These are phyloP conservation scores for Botrytis galanthina DNA, from an alignment of 2,329 filamentous ascomycete species.

Conservation along the genomic window DNA sequence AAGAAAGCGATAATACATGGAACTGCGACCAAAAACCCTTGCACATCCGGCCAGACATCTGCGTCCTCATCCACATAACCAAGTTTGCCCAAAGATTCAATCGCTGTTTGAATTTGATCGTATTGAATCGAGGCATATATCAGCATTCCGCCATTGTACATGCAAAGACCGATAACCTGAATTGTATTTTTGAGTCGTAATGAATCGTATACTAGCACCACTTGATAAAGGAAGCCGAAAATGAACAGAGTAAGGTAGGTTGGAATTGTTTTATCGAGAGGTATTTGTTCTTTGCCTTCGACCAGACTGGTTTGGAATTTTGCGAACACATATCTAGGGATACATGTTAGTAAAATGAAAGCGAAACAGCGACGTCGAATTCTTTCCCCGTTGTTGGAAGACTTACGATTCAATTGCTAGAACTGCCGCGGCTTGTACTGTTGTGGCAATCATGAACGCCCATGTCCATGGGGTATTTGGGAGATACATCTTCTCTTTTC, in stretches of 20 bases:
- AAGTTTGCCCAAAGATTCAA: slow-evolving; percentile 55
- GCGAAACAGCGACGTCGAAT: slow-evolving; percentile 17
- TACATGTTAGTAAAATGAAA: slow-evolving; percentile 18
- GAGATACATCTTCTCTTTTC: slow-evolving; percentile 57
- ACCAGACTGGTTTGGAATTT: slow-evolving; percentile 69
- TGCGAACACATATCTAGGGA: slow-evolving; percentile 74
- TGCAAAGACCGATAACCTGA: slow-evolving; percentile 91
- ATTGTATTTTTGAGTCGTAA: slow-evolving; percentile 96
- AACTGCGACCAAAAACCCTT: slow-evolving; percentile 78
- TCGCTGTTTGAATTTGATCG: slow-evolving; percentile 79
- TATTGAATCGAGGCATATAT: slow-evolving; percentile 93
- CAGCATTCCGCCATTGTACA: slow-evolving; percentile 87
- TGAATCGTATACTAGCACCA: slow-evolving; percentile 89
- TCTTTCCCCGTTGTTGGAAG: neutral
- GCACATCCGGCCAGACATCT: slow-evolving; percentile 66
- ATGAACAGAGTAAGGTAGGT: slow-evolving; percentile 96
- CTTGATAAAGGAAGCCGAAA: slow-evolving; percentile 91
- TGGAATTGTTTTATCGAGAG: slow-evolving; percentile 72
- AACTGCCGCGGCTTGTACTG: slow-evolving; percentile 75
- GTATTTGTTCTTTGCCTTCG: slow-evolving; percentile 49
- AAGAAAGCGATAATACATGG: slow-evolving; percentile 78
- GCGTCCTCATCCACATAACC: slow-evolving; percentile 35
- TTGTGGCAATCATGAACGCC: slow-evolving; percentile 72
- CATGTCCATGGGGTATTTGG: slow-evolving; percentile 87
- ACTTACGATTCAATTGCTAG: slow-evolving; percentile 84